phyloP scores from a whole-genome alignment of 225 moss, liverwort and hornwort species.

The Takakia lepidozioides region DNA sequence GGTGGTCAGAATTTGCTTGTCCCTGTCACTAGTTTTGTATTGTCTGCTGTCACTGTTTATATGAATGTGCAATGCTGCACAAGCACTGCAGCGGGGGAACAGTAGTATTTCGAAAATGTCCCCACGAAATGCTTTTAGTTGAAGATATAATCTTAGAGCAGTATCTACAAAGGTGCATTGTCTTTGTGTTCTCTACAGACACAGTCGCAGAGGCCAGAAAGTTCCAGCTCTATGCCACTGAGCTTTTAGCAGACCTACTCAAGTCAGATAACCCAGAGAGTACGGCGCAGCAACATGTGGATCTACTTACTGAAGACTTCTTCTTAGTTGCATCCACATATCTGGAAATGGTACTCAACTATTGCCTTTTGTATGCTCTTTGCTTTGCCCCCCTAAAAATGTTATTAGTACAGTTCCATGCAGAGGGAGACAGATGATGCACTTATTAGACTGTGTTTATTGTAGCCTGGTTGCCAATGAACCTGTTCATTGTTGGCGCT shows the following conservation, averaged over 20 bases:
- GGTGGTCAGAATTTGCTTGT: too few relatives aligned
- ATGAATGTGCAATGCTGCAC: too few relatives aligned
- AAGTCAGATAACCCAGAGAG: conserved; percentile 57
- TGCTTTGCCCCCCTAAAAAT: background rate
- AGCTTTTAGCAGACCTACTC: conserved; percentile 87
- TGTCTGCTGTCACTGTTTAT: too few relatives aligned
- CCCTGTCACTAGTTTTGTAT: too few relatives aligned
- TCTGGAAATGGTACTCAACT: conserved; percentile 66
- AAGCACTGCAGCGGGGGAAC: too few relatives aligned
- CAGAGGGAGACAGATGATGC: background rate
- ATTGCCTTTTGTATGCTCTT: background rate
- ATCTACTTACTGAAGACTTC: conserved; percentile 78
- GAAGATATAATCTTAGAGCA: too few relatives aligned
- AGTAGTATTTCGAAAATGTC: too few relatives aligned
- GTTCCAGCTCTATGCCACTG: conserved; percentile 81
- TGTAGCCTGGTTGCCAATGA: background rate
- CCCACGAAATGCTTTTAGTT: too few relatives aligned
- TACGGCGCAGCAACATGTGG: conserved; percentile 65
- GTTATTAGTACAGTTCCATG: background rate
- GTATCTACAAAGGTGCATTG: too few relatives aligned
- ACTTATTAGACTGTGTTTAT: background rate
- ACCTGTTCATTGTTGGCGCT: too few relatives aligned
- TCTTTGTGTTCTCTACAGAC: too few relatives aligned
- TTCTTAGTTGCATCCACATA: conserved; percentile 96
- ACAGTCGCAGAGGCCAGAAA: conserved; percentile 49